Evolutionary conservation across 2,329 filamentous ascomycete species (phyloP), one percentile per base, ranked within the genome.

Genomic region (Colletotrichum higginsianum): DNA sequence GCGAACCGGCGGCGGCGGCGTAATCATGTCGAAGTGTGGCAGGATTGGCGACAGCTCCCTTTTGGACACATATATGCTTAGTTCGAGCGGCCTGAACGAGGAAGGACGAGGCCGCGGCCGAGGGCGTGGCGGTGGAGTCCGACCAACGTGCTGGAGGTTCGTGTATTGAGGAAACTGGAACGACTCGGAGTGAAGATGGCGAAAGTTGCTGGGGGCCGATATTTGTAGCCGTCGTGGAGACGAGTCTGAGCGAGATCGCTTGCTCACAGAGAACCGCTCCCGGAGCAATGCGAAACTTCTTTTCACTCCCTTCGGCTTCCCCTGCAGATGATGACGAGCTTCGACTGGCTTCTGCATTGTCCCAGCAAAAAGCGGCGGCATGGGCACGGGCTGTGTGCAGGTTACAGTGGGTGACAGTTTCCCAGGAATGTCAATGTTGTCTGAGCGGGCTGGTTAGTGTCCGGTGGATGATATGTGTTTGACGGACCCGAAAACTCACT

Each of bases 161-260:
- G 57, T 52, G 50, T 75, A 71, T 21, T 75, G 73, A 30, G 80
- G 78, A 62, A 83, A 80, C 58, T 84, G 82, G 67, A 82, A 82
- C n/a, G 84, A 81, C 57, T 82, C 83, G 21, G 86, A 87, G 66
- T 86, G 81, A 60, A 91, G 75, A 80, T 91, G 90, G 57, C 86
- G 87, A 76, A 92, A 92, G 78, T 91, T 84, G 58, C 86, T 86
- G 4, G 90, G 90, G 23, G 83, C 83, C 52, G 89, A 90, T 76
- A 92, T 91, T 71, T 83, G 83, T 78, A 86, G 86, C 79, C 87
- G 83, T 79, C 85, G 87, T 77, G 85, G 81, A 8, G 68, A 80
- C 63, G 82, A 80, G 71, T 84, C 82, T 71, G 86, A 83, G 75
- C 83, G 81, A 75, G 86, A 80, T 65, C 83, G 82, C 77, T 82